Evolutionary conservation across 495 filamentous ascomycete species (phyloP).

Genomic region (Hypoxylon crocopeplum): DNA sequence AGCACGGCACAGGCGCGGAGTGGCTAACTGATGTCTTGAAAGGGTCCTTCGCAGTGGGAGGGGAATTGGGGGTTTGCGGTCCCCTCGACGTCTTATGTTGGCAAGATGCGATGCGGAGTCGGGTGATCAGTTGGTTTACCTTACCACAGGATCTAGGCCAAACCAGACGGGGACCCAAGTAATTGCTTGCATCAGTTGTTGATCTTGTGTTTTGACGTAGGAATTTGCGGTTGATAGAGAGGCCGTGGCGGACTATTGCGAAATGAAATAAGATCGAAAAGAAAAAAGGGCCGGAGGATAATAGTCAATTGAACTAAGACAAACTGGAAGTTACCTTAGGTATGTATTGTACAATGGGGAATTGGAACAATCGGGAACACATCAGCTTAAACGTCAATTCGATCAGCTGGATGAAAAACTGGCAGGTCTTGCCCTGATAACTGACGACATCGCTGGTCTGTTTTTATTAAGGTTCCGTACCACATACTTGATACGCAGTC

Average conservation of each 20-base stretch:
- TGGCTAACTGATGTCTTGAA: slow-evolving; percentile 25
- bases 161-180: slow-evolving; percentile 17
- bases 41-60: slow-evolving; percentile 15
- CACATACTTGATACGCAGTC: not conserved
- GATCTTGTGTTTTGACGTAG: not conserved
- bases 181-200: slow-evolving; percentile 25
- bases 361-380: slow-evolving; percentile 11
- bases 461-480: slow-evolving; percentile 26
- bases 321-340: not conserved
- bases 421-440: slow-evolving; percentile 27
- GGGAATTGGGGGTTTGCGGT: slow-evolving; percentile 8
- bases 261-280: not conserved
- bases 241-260: no score
- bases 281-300: slow-evolving; percentile 2
- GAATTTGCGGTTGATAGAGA: not conserved
- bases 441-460: slow-evolving; percentile 30
- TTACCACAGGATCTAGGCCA: slow-evolving; percentile 31
- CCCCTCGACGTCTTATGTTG: slow-evolving; percentile 23
- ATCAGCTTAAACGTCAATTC: slow-evolving; percentile 18
- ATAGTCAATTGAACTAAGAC: not conserved
- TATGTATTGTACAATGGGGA: slow-evolving; percentile 19
- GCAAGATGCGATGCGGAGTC: slow-evolving; percentile 32
- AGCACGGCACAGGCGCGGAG: slow-evolving; percentile 15
- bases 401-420: slow-evolving; percentile 14
- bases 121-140: slow-evolving; percentile 29